Evolutionary conservation across 352 stramenopile species (phyloP), one percentile per base, ranked within the genome.

Genomic region (Phytophthora meadii): DNA sequence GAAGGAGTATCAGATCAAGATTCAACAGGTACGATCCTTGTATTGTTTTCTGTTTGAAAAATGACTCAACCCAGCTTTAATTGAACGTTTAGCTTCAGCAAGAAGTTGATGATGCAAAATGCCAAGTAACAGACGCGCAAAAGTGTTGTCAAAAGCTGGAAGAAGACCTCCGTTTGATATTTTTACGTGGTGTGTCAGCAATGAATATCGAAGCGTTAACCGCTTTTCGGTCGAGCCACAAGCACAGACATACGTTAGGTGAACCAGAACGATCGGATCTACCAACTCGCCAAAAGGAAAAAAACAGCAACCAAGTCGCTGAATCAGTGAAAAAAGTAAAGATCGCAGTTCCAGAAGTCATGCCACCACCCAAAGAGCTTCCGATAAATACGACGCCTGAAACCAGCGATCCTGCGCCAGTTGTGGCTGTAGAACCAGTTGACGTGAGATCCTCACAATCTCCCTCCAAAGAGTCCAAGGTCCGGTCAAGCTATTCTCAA

Each of bases 171-270:
- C 76, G 81, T 8, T 72, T 89, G 49, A 78, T 91, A 15, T 91
- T 91, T 51, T 56, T 91, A 25, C 80, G 82, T 17, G 82, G 82
- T 1, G 79, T 91, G 11, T 91, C 82, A n/a, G 74, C 80, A 4
- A 89, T 91, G 82, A 91, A 91, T 37, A 88, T 91, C n/a, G 82
- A 91, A 48, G 82, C 82, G 8, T 67, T 91, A 19, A 81, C 66
- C 25, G 70, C 85, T 1, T 89, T 91, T 61, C 81, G 74, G n/a
- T 65, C 75, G 6, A 88, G 58, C n/a, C 80, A 87, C 52, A 74
- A 76, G 27, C 64, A 49, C 19, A 56, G 55, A 34, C 53, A 19
- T 17, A 62, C 65, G 34, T 17, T 61, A 9, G 17, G 44, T 5
- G 47, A 54, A 15, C 30, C 49, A 17, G 58, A 51, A 9, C 45